Evolutionary conservation across 345 rosid species (phyloP).

Genomic region (Eucalyptus pumila): DNA sequence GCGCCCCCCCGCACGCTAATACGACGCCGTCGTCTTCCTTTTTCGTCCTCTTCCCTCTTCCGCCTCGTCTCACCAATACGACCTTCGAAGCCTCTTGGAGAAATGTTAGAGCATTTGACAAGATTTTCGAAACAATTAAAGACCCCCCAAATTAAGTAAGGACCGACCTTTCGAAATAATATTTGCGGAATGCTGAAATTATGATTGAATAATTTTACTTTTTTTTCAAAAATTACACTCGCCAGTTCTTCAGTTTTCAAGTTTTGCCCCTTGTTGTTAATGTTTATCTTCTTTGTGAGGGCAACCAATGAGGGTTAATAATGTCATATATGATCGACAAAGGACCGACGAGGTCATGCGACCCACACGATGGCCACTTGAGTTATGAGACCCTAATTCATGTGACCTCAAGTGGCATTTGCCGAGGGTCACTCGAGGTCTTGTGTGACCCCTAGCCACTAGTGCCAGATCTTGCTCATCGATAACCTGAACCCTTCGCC

Average conservation of each 20-base stretch:
- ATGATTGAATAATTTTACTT: no score
- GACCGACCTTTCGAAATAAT: no score
- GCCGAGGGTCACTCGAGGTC: rapidly evolving
- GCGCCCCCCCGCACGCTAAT: neutral
- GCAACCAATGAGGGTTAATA: no score
- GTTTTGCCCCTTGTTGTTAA: rapidly evolving
- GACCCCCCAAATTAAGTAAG: no score
- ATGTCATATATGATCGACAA: rapidly evolving
- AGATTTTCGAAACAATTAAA: no score
- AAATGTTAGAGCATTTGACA: rapidly evolving
- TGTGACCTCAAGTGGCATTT: neutral
- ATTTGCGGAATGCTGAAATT: no score
- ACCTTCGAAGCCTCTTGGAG: no score
- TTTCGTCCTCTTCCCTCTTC: neutral
- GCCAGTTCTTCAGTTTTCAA: rapidly evolving
- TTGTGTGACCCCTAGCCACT: no score
- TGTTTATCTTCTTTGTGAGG: neutral
- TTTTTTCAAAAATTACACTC: no score
- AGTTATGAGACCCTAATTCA: rapidly evolving
- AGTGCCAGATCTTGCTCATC: neutral
- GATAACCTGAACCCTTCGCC: rapidly evolving
- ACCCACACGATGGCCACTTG: neutral
- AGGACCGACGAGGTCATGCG: rapidly evolving
- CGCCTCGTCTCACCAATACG: neutral
- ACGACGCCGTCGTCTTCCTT: neutral